Evolutionary conservation across 495 filamentous ascomycete species (phyloP).

Genomic region (Hypomontagnella monticulosa): DNA sequence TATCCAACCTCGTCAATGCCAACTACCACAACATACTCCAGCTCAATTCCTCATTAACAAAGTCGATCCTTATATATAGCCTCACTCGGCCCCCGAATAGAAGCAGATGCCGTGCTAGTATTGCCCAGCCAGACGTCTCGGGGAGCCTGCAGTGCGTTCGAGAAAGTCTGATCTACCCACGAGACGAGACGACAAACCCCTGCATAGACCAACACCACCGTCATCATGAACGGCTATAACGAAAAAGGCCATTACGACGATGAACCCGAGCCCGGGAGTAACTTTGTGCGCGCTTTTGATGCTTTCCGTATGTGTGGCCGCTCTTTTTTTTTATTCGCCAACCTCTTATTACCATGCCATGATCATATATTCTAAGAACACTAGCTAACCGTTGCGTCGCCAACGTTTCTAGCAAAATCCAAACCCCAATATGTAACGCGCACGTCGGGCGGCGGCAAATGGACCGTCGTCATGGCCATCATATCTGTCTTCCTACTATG

Average conservation of each 20-base stretch:
- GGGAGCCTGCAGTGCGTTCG: conserved; percentile 35
- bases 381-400: conserved; percentile 39
- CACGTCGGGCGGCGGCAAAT: conserved; percentile 86
- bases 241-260: conserved; percentile 78
- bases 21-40: conserved; percentile 2
- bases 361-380: background rate
- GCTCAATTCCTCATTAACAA: conserved; percentile 6
- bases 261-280: conserved; percentile 71
- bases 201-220: conserved; percentile 1
- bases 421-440: conserved; percentile 90
- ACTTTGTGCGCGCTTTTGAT: conserved; percentile 90
- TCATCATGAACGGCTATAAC: conserved; percentile 67
- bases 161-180: conserved; percentile 25
- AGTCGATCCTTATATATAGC: background rate
- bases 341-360: background rate
- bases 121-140: conserved; percentile 26
- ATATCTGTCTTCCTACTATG: conserved; percentile 77
- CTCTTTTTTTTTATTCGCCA: background rate
- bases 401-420: conserved; percentile 76
- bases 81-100: background rate
- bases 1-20: conserved; percentile 3
- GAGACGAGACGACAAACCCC: background rate
- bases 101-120: conserved; percentile 37
- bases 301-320: conserved; percentile 79
- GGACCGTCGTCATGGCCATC: conserved; percentile 83